Evolutionary conservation across 2,329 filamentous ascomycete species (phyloP).

Genomic region (Xylariaceae sp.): DNA sequence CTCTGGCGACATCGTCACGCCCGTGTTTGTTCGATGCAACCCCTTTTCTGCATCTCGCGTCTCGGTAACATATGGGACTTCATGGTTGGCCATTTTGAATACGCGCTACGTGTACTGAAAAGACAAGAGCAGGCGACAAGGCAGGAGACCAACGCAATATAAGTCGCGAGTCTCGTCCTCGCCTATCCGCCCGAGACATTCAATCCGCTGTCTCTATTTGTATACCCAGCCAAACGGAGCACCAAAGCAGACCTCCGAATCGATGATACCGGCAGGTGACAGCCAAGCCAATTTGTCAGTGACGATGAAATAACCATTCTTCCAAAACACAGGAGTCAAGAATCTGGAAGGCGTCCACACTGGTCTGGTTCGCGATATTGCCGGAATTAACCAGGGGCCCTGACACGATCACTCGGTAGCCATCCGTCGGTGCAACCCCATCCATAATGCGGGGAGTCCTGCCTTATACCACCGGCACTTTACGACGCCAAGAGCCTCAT

Average conservation of each 20-base stretch:
- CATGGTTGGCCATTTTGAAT: constrained; percentile 13
- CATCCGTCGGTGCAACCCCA: constrained; percentile 6
- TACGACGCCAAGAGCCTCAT: neutral
- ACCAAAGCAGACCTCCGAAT: constrained; percentile 2
- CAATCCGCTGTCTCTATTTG: constrained; percentile 2
- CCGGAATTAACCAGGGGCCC: constrained; percentile 8
- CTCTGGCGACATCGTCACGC: constrained; percentile 39
- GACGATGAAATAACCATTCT: constrained; percentile 14
- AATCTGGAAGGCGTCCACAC: constrained; percentile 9
- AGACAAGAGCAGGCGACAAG: neutral
- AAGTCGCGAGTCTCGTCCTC: neutral
- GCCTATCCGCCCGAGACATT: neutral
- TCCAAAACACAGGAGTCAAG: constrained; percentile 13
- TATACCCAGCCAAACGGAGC: constrained; percentile 2
- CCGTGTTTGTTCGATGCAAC: constrained; percentile 32
- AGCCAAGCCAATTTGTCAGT: constrained; percentile 12
- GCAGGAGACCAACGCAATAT: neutral
- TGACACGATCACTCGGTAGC: constrained; percentile 11
- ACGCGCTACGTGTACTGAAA: neutral
- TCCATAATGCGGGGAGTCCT: constrained; percentile 2
- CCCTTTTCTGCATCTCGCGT: constrained; percentile 35
- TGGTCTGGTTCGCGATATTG: constrained; percentile 3
- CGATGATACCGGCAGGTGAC: constrained; percentile 4
- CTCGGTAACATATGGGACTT: constrained; percentile 10
- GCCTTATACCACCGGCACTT: constrained; percentile 13